Evolutionary conservation across 129 eudicot genomes (phyloP).

Genomic region (Apium graveolens): DNA sequence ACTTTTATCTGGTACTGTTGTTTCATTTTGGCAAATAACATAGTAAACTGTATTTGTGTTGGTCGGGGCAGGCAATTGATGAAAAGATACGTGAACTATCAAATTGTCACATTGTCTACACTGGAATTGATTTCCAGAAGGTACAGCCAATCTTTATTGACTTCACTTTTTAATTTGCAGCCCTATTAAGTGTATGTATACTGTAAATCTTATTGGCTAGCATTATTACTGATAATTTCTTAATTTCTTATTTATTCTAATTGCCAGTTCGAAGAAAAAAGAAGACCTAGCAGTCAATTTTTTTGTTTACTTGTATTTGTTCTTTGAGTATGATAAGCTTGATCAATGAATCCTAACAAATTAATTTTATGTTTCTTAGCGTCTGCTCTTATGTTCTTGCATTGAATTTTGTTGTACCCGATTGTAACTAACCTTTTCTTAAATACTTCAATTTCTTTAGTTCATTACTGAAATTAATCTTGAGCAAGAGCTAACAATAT

Average conservation of each 20-base stretch:
- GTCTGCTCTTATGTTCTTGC: neutral
- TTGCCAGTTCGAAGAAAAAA: neutral
- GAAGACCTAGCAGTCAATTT: neutral
- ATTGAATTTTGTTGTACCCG: neutral
- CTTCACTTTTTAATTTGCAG: slow-evolving; percentile 8
- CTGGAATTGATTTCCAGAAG: slow-evolving; percentile 81
- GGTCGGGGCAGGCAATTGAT: slow-evolving; percentile 74
- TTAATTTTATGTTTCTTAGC: neutral
- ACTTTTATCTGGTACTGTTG: neutral
- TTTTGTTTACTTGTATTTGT: neutral
- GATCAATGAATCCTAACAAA: neutral
- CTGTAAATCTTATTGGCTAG: neutral
- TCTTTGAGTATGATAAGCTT: neutral
- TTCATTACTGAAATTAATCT: too few relatives aligned
- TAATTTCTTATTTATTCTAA: neutral
- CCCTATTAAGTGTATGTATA: neutral
- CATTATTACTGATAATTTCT: neutral
- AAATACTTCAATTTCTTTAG: neutral
- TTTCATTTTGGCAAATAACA: neutral
- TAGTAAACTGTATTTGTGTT: slow-evolving; percentile 5
- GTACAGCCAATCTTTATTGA: slow-evolving; percentile 25
- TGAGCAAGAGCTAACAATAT: neutral
- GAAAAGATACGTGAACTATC: slow-evolving; percentile 91
- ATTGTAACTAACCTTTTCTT: neutral
- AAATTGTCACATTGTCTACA: slow-evolving; percentile 80